phyloP scores from a whole-genome alignment of 768 basidiomycete genomes.

The Phallus indusiatus region DNA sequence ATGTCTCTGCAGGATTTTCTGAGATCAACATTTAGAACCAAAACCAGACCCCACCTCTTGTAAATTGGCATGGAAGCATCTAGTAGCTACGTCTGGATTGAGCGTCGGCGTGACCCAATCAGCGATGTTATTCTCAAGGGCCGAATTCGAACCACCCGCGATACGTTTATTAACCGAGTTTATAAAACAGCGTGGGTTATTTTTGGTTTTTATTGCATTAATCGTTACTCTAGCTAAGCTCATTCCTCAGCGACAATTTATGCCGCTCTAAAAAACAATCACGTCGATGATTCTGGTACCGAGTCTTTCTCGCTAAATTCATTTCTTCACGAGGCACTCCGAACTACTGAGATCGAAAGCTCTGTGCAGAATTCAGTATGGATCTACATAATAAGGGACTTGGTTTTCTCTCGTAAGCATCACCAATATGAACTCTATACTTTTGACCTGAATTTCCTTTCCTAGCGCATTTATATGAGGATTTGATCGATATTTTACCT shows the following conservation, averaged over 20 bases:
- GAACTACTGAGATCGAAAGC: too few species aligned
- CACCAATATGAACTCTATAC: not conserved
- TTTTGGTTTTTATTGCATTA: not conserved
- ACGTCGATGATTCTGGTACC: not conserved
- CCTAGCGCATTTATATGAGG: not conserved
- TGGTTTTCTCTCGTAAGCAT: not conserved
- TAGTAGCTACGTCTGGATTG: too few species aligned
- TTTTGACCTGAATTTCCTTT: not conserved
- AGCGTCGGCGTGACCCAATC: too few species aligned
- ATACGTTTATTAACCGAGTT: not conserved
- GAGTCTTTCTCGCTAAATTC: not conserved
- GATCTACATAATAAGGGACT: not conserved
- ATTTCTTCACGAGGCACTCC: not conserved
- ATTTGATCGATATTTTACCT: not conserved
- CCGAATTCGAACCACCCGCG: not conserved
- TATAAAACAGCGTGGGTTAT: not conserved
- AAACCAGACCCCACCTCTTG: too few species aligned
- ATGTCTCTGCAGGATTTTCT: too few species aligned
- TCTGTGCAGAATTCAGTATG: not conserved
- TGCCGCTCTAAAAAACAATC: not conserved
- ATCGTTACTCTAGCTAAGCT: not conserved
- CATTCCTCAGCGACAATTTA: not conserved
- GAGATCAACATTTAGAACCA: too few species aligned
- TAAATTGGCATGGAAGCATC: too few species aligned
- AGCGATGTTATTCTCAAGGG: not conserved